Percentiles rank a stretch among this genome's conserved stretches.
Conservation (phyloP, 345 rosid species). For the Salix suchowensis region DNA sequence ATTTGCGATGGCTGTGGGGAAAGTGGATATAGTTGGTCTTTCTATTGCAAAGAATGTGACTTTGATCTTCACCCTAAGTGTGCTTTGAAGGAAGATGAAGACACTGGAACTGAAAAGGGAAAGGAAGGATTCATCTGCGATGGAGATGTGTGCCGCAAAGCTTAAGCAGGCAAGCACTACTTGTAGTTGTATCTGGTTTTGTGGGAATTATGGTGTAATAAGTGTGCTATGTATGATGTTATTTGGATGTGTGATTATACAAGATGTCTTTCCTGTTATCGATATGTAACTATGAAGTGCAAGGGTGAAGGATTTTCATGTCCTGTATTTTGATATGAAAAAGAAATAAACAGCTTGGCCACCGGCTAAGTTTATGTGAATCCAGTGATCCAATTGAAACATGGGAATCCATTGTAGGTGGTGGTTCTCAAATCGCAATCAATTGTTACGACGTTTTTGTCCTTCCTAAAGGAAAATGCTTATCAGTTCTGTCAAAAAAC, state of each 20-base stretch:
- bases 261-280: not conserved
- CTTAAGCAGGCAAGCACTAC: not conserved
- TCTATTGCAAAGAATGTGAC: slow-evolving; percentile 3
- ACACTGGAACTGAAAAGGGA: not conserved
- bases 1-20: not conserved
- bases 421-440: not conserved
- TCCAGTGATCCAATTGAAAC: not conserved
- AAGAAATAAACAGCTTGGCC: not conserved
- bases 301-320: not conserved
- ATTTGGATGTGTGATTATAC: not conserved
- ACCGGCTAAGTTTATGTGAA: not conserved
- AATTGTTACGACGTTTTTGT: not conserved
- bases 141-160: slow-evolving; percentile 3
- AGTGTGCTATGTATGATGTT: not conserved
- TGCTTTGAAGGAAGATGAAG: slow-evolving; percentile 4
- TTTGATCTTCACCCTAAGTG: slow-evolving; percentile 25
- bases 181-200: not conserved
- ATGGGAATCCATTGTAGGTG: not conserved
- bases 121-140: not conserved
- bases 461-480: not conserved
- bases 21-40: slow-evolving; percentile 5
- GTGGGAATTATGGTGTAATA: not conserved
- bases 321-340: no score
- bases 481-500: no score
- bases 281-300: no score